phyloP scores from a whole-genome alignment of 208 protist genomes.

The Trichomonas vaginalis region DNA sequence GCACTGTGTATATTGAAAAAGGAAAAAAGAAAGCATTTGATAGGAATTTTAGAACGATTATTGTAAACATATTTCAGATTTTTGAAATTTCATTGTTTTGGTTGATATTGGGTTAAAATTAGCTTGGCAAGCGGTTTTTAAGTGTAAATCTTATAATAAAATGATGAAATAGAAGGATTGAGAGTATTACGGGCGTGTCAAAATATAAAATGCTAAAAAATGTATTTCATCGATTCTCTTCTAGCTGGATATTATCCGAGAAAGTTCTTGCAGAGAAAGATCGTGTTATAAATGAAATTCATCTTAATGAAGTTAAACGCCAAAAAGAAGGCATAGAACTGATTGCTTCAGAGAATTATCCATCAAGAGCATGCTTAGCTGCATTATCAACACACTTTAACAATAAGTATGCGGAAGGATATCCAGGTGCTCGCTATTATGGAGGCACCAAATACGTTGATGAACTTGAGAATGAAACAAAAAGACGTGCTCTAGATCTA shows the following conservation, averaged over 20 bases:
- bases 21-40: too few species aligned
- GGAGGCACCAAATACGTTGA: conserved; percentile 93
- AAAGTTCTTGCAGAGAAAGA: conserved; percentile 45
- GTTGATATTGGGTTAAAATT: too few species aligned
- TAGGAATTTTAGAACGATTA: too few species aligned
- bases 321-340: conserved; percentile 60
- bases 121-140: too few species aligned
- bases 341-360: conserved; percentile 90
- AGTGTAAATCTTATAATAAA: too few species aligned
- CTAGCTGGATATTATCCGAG: background rate
- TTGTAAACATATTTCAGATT: too few species aligned
- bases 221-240: too few species aligned
- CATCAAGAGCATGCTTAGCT: conserved; percentile 81
- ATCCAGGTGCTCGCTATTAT: conserved; percentile 64
- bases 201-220: too few species aligned
- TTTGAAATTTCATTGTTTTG: too few species aligned
- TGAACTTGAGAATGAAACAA: conserved; percentile 61
- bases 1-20: too few species aligned
- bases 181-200: too few species aligned
- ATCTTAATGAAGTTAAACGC: conserved; percentile 54
- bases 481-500: conserved; percentile 64
- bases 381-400: conserved; percentile 82
- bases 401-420: conserved; percentile 98
- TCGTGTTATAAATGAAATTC: conserved; percentile 49
- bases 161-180: too few species aligned